phyloP scores from a whole-genome alignment of 257 asterid species.

The Ocimum tenuiflorum region DNA sequence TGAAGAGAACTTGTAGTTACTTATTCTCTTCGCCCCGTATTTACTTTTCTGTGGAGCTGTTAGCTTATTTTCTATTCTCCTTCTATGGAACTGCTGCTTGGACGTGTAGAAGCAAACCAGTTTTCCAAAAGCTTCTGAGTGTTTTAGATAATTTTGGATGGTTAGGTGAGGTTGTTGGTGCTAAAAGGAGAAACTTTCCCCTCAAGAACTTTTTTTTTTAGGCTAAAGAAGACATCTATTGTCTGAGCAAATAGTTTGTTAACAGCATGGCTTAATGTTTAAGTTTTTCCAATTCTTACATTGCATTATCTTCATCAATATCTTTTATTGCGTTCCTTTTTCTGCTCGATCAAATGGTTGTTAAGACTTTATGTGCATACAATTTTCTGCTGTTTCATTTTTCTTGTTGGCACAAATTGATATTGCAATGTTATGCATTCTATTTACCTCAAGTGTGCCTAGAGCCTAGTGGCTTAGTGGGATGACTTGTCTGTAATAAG shows the following conservation, averaged over 20 bases:
- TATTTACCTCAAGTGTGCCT: no score
- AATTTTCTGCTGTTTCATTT: no score
- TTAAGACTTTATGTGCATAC: background rate
- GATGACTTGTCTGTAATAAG: no score
- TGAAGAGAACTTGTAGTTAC: background rate
- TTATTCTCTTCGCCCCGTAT: background rate
- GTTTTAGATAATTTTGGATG: conserved; percentile 3
- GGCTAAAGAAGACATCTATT: background rate
- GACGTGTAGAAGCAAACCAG: background rate
- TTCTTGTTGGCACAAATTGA: no score
- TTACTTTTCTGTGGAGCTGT: background rate
- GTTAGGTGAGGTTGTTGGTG: background rate
- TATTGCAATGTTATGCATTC: background rate
- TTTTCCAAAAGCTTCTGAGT: background rate
- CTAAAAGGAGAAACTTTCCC: background rate
- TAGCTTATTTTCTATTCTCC: background rate
- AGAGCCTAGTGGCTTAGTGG: no score
- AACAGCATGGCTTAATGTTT: background rate
- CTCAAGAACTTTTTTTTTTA: background rate
- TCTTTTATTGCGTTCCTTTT: background rate
- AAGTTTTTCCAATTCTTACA: background rate
- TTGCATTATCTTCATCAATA: background rate
- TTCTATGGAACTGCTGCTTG: background rate
- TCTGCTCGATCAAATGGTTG: background rate
- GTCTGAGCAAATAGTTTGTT: background rate